Evolutionary conservation across 495 filamentous ascomycete species (phyloP).

Genomic region (Gamarada debralockiae): DNA sequence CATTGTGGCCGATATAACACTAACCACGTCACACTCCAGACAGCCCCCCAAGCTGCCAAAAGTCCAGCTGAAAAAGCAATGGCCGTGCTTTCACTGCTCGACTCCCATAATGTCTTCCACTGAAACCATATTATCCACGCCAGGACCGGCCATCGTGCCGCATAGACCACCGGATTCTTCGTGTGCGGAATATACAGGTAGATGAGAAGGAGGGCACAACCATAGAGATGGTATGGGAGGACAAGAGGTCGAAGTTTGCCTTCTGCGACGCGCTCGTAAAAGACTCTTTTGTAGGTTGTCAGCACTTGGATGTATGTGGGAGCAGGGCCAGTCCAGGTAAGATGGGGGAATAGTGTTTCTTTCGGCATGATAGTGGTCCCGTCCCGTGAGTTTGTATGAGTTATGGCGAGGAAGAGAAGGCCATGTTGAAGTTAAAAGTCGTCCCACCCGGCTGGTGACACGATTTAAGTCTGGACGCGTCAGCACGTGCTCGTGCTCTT

Average conservation of each 20-base stretch:
- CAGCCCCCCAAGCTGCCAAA: constrained; percentile 56
- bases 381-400: too few relatives aligned
- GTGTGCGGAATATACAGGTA: constrained; percentile 56
- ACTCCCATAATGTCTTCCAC: constrained; percentile 41
- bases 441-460: too few relatives aligned
- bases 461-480: too few relatives aligned
- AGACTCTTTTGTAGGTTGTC: constrained; percentile 10
- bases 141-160: constrained; percentile 47
- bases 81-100: constrained; percentile 52
- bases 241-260: constrained; percentile 49
- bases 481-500: too few relatives aligned
- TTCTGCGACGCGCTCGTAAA: constrained; percentile 26
- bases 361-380: not conserved
- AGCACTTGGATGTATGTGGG: constrained; percentile 11
- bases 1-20: constrained; percentile 61
- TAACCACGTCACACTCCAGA: constrained; percentile 61
- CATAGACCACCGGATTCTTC: constrained; percentile 40
- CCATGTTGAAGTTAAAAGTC: too few relatives aligned
- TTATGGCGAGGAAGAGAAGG: too few relatives aligned
- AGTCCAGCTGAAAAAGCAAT: constrained; percentile 67
- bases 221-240: constrained; percentile 44
- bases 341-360: constrained; percentile 16
- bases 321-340: constrained; percentile 10
- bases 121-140: constrained; percentile 30
- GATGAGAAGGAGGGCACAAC: constrained; percentile 45